Percentiles rank a stretch among this genome's conserved stretches.
Conservation (phyloP, 345 rosid species). For the Arabis hirsuta region DNA sequence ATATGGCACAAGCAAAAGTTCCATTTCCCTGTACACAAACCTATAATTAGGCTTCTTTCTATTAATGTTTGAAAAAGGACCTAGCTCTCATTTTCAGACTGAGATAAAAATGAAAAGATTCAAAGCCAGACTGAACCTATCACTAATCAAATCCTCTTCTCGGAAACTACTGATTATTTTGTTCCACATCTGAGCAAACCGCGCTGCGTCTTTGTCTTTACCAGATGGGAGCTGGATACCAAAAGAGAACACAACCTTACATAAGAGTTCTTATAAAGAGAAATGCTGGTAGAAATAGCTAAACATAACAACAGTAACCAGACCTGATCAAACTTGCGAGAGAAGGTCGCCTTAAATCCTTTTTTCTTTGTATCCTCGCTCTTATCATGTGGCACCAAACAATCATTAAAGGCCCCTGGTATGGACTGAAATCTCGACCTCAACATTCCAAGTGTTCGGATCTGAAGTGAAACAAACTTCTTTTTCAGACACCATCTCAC, state of each 20-base stretch:
- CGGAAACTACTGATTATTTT: constrained; percentile 61
- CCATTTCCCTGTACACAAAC: constrained; percentile 54
- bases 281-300: constrained; percentile 13
- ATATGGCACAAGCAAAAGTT: constrained; percentile 61
- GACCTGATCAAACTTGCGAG: constrained; percentile 52
- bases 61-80: not conserved
- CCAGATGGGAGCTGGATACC: constrained; percentile 48
- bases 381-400: constrained; percentile 56
- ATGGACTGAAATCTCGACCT: constrained; percentile 62
- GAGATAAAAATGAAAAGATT: constrained; percentile 11
- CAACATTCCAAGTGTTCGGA: constrained; percentile 61
- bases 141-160: constrained; percentile 60
- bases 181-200: constrained; percentile 73
- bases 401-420: constrained; percentile 57
- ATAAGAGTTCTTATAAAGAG: constrained; percentile 13
- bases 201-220: constrained; percentile 55
- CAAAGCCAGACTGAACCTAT: constrained; percentile 46
- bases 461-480: constrained; percentile 46
- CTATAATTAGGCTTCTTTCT: not conserved
- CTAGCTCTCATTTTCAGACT: constrained; percentile 11
- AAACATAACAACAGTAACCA: constrained; percentile 30
- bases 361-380: constrained; percentile 46
- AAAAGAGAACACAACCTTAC: constrained; percentile 31
- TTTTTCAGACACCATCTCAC: constrained; percentile 26
- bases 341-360: constrained; percentile 53